Conservation (phyloP, 2,329 filamentous ascomycete genomes). For the Ophioceras dolichostomum region DNA sequence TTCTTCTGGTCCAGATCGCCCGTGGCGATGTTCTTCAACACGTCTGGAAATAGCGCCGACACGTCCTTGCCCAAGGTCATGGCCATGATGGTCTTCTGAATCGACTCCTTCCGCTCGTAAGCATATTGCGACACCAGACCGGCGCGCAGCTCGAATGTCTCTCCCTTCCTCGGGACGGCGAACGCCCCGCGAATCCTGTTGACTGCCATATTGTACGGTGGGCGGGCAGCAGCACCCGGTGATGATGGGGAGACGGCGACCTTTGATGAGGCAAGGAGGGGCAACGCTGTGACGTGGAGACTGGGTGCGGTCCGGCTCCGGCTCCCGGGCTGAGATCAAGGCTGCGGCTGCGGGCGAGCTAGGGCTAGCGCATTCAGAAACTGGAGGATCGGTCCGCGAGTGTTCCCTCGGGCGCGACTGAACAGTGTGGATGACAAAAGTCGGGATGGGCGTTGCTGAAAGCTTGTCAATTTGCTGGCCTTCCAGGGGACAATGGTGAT, state of each 20-base stretch:
- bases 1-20: constrained; percentile 96
- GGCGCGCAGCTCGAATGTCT: constrained; percentile 93
- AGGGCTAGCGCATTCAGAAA: no score
- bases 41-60: constrained; percentile 90
- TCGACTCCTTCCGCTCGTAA: constrained; percentile 96
- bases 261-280: no score
- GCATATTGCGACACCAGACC: constrained; percentile 98
- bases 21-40: constrained; percentile 97
- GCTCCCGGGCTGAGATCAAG: no score
- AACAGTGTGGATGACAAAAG: no score
- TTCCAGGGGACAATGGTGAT: no score
- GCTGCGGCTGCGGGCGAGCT: no score
- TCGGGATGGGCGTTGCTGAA: no score
- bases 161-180: constrained; percentile 84
- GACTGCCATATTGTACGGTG: constrained; percentile 44
- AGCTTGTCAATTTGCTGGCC: no score
- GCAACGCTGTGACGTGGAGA: no score
- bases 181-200: constrained; percentile 94
- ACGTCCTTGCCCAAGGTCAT: constrained; percentile 99
- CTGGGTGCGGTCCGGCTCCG: no score
- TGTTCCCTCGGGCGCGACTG: no score
- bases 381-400: no score
- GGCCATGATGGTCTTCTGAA: constrained; percentile 99
- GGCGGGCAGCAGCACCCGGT: constrained; percentile 1
- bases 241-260: constrained; percentile 5